A percentile compares a stretch with the other conserved stretches of the same genome.
Evolutionary conservation across 1,139 yeast species (phyloP).

Genomic region (Blastobotrys arbuscula): DNA sequence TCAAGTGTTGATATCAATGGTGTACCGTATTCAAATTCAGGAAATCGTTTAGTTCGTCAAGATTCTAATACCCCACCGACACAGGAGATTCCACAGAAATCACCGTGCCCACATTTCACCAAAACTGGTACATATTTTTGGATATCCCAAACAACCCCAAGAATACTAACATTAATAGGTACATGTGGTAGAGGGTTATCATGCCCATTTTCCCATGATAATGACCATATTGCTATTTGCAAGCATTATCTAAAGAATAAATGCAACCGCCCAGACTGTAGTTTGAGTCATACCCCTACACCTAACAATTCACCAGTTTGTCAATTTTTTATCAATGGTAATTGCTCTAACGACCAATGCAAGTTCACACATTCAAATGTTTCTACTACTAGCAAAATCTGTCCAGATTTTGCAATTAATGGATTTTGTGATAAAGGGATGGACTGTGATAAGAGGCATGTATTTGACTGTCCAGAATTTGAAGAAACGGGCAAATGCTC

Average conservation of each 20-base stretch:
- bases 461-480: conserved; percentile 65
- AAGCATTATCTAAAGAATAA: conserved; percentile 42
- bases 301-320: conserved; percentile 67
- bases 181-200: conserved; percentile 47
- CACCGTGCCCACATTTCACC: conserved; percentile 31
- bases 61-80: neutral
- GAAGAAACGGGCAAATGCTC: conserved; percentile 56
- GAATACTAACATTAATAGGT: conserved; percentile 32
- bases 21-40: neutral
- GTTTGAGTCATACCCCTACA: conserved; percentile 50
- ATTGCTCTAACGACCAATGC: conserved; percentile 54
- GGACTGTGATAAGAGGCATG: conserved; percentile 53
- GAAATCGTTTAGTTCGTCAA: neutral
- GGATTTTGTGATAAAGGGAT: conserved; percentile 66
- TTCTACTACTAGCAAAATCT: conserved; percentile 42
- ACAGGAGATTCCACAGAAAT: conserved; percentile 6
- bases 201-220: conserved; percentile 55
- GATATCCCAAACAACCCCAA: neutral
- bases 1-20: conserved; percentile 1
- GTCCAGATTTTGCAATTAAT: conserved; percentile 61
- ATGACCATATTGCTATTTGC: conserved; percentile 50
- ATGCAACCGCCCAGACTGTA: conserved; percentile 49
- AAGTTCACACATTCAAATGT: conserved; percentile 49
- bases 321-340: conserved; percentile 44
- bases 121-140: conserved; percentile 28